Conservation (phyloP, 2,329 filamentous ascomycete genomes). For the Lasiodiplodia theobromae region DNA sequence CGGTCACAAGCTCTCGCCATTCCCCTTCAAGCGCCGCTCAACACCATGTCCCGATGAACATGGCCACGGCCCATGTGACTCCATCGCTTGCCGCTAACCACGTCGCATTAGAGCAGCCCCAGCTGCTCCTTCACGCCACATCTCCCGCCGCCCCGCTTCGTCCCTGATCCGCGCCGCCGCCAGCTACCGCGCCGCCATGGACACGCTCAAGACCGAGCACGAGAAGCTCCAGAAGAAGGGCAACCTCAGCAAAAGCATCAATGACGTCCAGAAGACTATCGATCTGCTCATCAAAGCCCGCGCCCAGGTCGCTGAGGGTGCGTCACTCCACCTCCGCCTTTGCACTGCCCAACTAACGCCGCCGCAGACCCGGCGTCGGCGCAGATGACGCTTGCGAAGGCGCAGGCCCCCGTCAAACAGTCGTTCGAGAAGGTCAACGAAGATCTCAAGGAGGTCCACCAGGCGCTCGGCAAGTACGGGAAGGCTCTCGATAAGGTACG, state of each 20-base stretch:
- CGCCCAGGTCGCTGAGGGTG: conserved; percentile 72
- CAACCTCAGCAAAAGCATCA: conserved; percentile 73
- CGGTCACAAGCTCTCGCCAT: conserved; percentile 30
- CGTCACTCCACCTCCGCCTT: conserved; percentile 22
- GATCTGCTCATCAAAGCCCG: conserved; percentile 76
- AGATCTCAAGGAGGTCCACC: conserved; percentile 82
- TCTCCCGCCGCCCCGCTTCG: background rate
- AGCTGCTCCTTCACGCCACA: conserved; percentile 3
- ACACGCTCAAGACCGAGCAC: conserved; percentile 75
- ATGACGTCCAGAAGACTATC: conserved; percentile 84
- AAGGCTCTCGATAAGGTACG: conserved; percentile 83
- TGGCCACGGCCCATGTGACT: conserved; percentile 28
- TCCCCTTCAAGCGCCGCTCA: conserved; percentile 15
- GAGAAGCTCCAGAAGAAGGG: conserved; percentile 73
- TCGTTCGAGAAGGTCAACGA: conserved; percentile 82
- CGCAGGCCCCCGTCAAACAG: conserved; percentile 84
- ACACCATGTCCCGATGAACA: conserved; percentile 28
- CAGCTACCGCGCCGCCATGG: conserved; percentile 54
- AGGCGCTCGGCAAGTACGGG: conserved; percentile 80
- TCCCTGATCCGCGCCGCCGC: conserved; percentile 16
- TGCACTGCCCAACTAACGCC: conserved; percentile 40
- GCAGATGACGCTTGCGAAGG: conserved; percentile 77
- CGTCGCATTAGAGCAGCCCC: background rate
- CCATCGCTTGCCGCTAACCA: conserved; percentile 10
- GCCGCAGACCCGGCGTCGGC: conserved; percentile 71